phyloP scores from a whole-genome alignment of 139 green algal species.

The Mychonastes homosphaera region DNA sequence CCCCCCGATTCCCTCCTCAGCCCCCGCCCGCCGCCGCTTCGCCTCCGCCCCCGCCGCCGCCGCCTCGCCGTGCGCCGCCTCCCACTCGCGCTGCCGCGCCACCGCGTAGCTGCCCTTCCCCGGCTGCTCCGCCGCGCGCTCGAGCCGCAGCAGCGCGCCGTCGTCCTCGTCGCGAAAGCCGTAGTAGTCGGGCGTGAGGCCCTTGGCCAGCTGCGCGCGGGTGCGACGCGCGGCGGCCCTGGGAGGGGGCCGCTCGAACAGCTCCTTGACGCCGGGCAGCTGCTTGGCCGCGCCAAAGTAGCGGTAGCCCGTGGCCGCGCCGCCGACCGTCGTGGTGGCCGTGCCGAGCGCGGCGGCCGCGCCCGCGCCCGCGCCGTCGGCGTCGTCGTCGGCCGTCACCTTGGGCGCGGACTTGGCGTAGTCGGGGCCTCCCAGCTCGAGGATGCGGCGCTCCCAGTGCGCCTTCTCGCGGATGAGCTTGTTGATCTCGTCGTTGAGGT shows the following conservation, averaged over 20 bases:
- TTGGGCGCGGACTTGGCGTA: constrained; percentile 70
- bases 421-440: constrained; percentile 91
- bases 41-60: background rate
- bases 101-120: constrained; percentile 38
- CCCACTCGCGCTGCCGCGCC: background rate
- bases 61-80: constrained; percentile 15
- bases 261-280: constrained; percentile 91
- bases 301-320: no score
- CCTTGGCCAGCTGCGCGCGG: constrained; percentile 73
- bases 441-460: constrained; percentile 93
- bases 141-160: constrained; percentile 66
- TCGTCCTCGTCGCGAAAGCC: constrained; percentile 94
- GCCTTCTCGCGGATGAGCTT: constrained; percentile 97
- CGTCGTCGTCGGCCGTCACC: constrained; percentile 31
- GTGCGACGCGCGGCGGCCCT: constrained; percentile 47
- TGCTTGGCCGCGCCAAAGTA: constrained; percentile 99
- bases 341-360: no score
- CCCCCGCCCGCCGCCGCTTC: background rate
- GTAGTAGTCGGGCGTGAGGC: constrained; percentile 94
- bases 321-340: no score
- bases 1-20: background rate
- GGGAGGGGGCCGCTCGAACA: constrained; percentile 85
- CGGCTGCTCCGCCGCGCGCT: constrained; percentile 58
- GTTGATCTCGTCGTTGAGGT: constrained; percentile 99
- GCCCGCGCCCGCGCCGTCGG: constrained; percentile 38